A percentile compares a stretch with the other conserved stretches of the same genome.
These are phyloP conservation scores for Trichophyton schoenleinii DNA, from an alignment of 2,329 filamentous ascomycete species.

Conservation along the genomic window DNA sequence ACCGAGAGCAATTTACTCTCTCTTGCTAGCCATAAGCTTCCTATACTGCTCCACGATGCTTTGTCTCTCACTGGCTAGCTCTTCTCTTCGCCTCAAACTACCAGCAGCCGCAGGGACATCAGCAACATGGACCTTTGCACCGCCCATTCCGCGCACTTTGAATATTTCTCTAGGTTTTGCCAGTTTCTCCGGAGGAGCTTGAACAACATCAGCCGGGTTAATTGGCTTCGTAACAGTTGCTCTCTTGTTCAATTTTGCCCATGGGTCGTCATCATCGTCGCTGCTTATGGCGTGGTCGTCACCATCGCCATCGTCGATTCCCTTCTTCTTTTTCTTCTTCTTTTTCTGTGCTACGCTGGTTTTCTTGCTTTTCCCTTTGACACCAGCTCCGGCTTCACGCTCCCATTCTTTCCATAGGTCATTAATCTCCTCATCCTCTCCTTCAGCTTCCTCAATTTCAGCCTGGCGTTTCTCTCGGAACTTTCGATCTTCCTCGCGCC, in stretches of 20 bases:
- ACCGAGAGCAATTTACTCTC: conserved; percentile 16
- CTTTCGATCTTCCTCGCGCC: conserved; percentile 42
- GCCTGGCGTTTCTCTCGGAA: conserved; percentile 65
- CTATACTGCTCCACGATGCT: conserved; percentile 64
- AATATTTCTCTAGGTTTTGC: conserved; percentile 51
- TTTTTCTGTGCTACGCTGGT: conserved; percentile 48
- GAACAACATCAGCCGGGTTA: conserved; percentile 44
- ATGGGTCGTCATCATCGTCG: conserved; percentile 56
- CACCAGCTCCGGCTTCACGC: conserved; percentile 40
- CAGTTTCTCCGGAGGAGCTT: conserved; percentile 63
- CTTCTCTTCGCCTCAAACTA: conserved; percentile 59
- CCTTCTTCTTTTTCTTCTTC: conserved; percentile 41
- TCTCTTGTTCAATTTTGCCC: conserved; percentile 59
- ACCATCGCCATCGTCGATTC: conserved; percentile 23
- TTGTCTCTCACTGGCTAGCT: conserved; percentile 55
- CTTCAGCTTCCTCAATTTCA: conserved; percentile 55
- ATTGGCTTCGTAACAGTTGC: conserved; percentile 28
- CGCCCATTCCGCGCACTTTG: conserved; percentile 44
- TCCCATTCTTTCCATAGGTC: conserved; percentile 53
- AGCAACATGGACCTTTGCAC: conserved; percentile 53
- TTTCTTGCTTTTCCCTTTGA: conserved; percentile 45
- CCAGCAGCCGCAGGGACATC: conserved; percentile 58
- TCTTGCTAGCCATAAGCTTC: conserved; percentile 51
- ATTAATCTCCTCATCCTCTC: conserved; percentile 49
- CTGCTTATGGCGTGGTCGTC: conserved; percentile 29